Base-by-base conservation (phyloP, 2,329 filamentous ascomycete species). In the Monosporascus sp. region DNA sequence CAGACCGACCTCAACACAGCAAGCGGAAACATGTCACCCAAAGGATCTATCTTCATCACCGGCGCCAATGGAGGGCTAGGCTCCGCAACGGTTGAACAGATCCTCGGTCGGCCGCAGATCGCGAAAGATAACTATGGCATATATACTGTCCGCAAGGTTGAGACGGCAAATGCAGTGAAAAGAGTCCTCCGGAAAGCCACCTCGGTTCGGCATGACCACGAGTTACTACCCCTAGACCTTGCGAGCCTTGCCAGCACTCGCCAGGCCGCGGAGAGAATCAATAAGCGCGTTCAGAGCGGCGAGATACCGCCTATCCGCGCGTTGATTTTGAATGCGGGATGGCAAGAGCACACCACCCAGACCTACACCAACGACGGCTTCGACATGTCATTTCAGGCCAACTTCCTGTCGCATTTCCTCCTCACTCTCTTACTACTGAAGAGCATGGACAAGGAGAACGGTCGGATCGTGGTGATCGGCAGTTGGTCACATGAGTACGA, bases 61-160 rank as follows among this genome's bases (percentile, higher is more conserved):
- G 72, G 71, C 7, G 60, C 70, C 37, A 74, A 74, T 52, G 72
- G 72, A 43, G 68, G 70, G 20, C 65, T 74, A 27, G 71, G 71
- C 7, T 68, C 66, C 11, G 63, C 65, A 22, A 69, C 71, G 7
- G 65, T 70, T 9, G 46, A 55, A 4, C 58, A 64, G 7, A 64
- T 74, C 31, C 40, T 70, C 37, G 54, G 56, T 17, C 61, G 53
- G 14, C 58, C 65, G 0, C 58, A 68, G 5, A 54, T 73, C 11
- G 67, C 69, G 3, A 59, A 62, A 5, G 56, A 60, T 26, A 68
- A 73, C 53, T 62, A 65, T 5, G 68, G 70, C 7, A 48, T 74
- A 2, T 74, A 73, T 52, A 64, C 68, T 1, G 72, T 73, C 19
- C 67, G 72, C 38, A 68, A 67, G 37, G 57, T 60, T 6, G 62